These are phyloP conservation scores for Daldinia vernicosa DNA, from an alignment of 495 filamentous ascomycete genomes.

Conservation along the genomic window DNA sequence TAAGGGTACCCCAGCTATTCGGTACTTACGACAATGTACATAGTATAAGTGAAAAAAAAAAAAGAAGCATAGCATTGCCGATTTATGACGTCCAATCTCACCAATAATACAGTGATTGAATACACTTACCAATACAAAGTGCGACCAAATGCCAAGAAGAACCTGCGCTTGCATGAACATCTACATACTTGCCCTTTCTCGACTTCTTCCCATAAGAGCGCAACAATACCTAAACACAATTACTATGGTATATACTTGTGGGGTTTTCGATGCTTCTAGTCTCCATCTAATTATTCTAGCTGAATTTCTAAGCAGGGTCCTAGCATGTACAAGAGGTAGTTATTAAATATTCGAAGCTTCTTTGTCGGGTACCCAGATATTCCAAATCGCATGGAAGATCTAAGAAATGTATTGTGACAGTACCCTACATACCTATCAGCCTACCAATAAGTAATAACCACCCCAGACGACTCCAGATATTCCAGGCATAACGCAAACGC, in stretches of 20 bases:
- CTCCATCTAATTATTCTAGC: too few species aligned
- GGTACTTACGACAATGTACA: background rate
- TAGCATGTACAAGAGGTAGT: background rate
- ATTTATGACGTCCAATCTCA: slow-evolving; percentile 33
- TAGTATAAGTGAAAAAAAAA: background rate
- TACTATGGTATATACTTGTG: background rate
- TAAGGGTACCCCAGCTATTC: background rate
- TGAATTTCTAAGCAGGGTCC: too few species aligned
- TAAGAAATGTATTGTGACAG: background rate
- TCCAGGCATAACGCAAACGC: background rate
- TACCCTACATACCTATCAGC: too few species aligned
- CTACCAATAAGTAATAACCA: background rate
- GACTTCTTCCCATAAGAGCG: too few species aligned
- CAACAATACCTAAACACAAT: background rate
- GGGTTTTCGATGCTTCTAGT: too few species aligned
- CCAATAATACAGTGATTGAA: too few species aligned
- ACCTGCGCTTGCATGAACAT: background rate
- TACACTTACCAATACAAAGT: background rate
- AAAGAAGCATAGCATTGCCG: slow-evolving; percentile 19
- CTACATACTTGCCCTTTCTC: background rate
- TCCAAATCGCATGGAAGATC: background rate
- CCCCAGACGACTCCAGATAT: background rate
- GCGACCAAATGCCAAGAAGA: background rate
- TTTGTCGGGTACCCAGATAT: background rate
- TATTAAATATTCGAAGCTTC: background rate